These are phyloP conservation scores for Rhynchospora pubera DNA, from an alignment of 176 grass and related monocot genomes.

Conservation along the genomic window DNA sequence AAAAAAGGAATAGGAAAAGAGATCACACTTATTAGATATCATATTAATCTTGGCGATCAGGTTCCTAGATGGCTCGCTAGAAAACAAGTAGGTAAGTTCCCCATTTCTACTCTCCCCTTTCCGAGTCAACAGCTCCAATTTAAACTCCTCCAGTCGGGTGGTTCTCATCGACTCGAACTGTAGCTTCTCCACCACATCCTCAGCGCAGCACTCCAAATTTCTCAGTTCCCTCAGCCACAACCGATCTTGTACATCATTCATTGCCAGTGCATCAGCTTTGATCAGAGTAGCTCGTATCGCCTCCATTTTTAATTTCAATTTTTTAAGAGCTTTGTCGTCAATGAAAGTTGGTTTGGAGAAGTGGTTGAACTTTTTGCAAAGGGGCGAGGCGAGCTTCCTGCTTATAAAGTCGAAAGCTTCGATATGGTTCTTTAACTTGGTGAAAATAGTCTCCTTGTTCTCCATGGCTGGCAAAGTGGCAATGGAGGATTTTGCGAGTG, in stretches of 20 bases:
- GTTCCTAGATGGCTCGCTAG: background rate
- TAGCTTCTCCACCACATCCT: conserved; percentile 8
- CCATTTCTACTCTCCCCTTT: background rate
- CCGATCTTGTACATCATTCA: background rate
- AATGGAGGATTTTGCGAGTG: no score
- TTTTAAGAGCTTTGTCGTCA: background rate
- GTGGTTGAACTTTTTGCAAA: background rate
- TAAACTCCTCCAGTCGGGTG: conserved; percentile 6
- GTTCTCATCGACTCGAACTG: background rate
- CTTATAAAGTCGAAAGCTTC: background rate
- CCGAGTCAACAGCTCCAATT: background rate
- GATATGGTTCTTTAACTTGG: background rate
- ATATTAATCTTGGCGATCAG: background rate
- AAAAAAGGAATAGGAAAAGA: no score
- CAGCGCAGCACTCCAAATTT: conserved; percentile 2
- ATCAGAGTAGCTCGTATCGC: background rate
- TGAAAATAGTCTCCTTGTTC: background rate
- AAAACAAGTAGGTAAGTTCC: background rate
- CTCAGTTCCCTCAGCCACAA: conserved; percentile 13
- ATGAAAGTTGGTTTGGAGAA: background rate
- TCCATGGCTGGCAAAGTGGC: background rate
- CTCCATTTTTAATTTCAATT: background rate
- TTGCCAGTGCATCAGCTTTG: background rate
- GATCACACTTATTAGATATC: background rate
- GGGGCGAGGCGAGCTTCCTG: background rate